Evolutionary conservation across 805 yeast species (phyloP), one percentile per base, ranked within the genome.

Genomic region (Lipomyces orientalis): DNA sequence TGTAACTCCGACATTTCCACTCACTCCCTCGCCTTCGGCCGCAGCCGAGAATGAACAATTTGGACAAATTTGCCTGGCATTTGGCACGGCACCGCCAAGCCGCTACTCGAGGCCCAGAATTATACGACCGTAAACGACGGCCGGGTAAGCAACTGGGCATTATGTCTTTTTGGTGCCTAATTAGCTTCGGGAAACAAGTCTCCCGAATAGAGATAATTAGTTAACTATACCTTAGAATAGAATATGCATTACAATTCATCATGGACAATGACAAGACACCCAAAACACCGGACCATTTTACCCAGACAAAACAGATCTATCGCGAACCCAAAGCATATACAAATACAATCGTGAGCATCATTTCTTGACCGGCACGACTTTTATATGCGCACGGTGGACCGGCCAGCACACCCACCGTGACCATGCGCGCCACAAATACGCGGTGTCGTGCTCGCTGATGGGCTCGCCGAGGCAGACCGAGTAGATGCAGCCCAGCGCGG

Each of bases 401-500:
- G 66, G 66, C 64, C 66, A 58, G 16, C 49, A 54, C 39, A 66
- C 64, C 43, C 52, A 66, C 4, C 61, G 46, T 16, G 66, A 60
- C 69, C 69, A 66, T 22, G 63, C 64, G 51, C 66, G 66, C 69
- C 69, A 66, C n/a, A 66, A n/a, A 25, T 62, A 62, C 12, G 64
- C 69, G n/a, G 64, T 62, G 46, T 66, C 69, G 39, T 22, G 33
- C 10, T 55, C 61, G 39, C 54, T 59, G 58, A 62, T 46, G n/a
- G 39, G 37, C 46, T 66, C 69, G 61, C 69, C 66, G 16, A 66
- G 62, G 49, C 60, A 66, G 34, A 66, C 22, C 7, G 62, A 61
- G 64, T 66, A 66, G 6, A 60, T 9, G 35, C 69, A 66, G 34
- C 52, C 55, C 19, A 58, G 39, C n/a, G 61, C 69, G 12, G 64